Evolutionary conservation across 2,329 filamentous ascomycete species (phyloP), one percentile per base, ranked within the genome.

Genomic region (Sphaceloma murrayae): DNA sequence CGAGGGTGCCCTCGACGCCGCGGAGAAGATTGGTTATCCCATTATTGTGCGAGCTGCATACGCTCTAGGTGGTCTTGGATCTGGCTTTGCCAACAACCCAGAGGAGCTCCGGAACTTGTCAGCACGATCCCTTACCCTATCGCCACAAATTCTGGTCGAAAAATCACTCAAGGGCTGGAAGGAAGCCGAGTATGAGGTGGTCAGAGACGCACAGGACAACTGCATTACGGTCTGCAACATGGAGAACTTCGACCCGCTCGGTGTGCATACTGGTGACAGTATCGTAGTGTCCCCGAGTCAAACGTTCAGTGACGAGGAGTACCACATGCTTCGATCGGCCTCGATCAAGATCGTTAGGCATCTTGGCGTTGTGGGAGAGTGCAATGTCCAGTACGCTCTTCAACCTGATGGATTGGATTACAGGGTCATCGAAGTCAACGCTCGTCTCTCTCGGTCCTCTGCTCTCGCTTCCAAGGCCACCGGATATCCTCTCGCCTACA

Each of bases 81-180:
- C 88, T 52, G 91, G 91, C 43, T 98, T 98, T 62, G 91, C 91
- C 54, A 83, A 87, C 67, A 91, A 94, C 66, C 74, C 82, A 55
- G 87, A 95, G 59, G 91, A 98, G 68, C 79, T 98, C 47, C 82
- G 85, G 62, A 87, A 96, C 66, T 75, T 98, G 74, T 83, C 88
- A 53, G 88, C 91, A 50, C 80, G 86, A 52, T 96, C 89, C 34
- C 75, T 98, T 47, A 94, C 88, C 33, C 77, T 96, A 26, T 89
- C 89, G 2, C 89, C 91, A 39, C 91, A 98, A 66, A 95, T 98
- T 58, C 68, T 98, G 61, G 88, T 98, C 48, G 91, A 98, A 73
- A 96, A 96, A 69, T 94, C 87, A 43, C 78, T 98, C 55, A 96
- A 95, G 74, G 91, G 91, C 64, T 98, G 91, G 91, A 98, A 98